phyloP scores from a whole-genome alignment of 1,284 basidiomycete species.

The Lignosus rhinocerotis region DNA sequence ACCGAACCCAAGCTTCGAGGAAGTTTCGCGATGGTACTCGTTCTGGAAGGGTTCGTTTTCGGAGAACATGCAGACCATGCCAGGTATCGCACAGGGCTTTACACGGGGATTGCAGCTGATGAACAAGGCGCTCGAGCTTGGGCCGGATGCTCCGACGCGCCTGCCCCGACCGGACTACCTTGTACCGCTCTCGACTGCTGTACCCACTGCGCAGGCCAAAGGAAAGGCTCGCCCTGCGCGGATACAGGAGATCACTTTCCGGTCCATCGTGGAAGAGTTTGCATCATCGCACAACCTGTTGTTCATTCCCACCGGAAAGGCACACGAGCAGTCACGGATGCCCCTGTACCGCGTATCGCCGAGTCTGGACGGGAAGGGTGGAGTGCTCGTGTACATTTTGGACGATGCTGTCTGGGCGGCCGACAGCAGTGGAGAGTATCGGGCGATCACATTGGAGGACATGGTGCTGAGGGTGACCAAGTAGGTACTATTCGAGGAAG shows the following conservation, averaged over 20 bases:
- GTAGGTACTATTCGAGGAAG: constrained; percentile 4
- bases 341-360: constrained; percentile 82
- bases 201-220: constrained; percentile 29
- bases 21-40: constrained; percentile 90
- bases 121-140: constrained; percentile 88
- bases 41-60: constrained; percentile 88
- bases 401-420: constrained; percentile 89
- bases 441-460: constrained; percentile 64
- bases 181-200: constrained; percentile 31
- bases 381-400: constrained; percentile 79
- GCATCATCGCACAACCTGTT: constrained; percentile 84
- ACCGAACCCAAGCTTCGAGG: constrained; percentile 79
- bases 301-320: constrained; percentile 83
- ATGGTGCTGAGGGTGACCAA: constrained; percentile 66
- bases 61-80: constrained; percentile 61
- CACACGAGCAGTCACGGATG: constrained; percentile 82
- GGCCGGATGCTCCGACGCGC: constrained; percentile 65
- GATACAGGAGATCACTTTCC: constrained; percentile 85
- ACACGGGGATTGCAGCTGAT: constrained; percentile 86
- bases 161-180: constrained; percentile 66
- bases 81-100: constrained; percentile 78
- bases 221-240: constrained; percentile 45
- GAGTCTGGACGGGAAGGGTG: constrained; percentile 80
- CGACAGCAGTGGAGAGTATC: constrained; percentile 52
- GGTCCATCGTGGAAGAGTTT: constrained; percentile 86